Evolutionary conservation across 225 moss, liverwort and hornwort species (phyloP).

Genomic region (Straminergon stramineum): DNA sequence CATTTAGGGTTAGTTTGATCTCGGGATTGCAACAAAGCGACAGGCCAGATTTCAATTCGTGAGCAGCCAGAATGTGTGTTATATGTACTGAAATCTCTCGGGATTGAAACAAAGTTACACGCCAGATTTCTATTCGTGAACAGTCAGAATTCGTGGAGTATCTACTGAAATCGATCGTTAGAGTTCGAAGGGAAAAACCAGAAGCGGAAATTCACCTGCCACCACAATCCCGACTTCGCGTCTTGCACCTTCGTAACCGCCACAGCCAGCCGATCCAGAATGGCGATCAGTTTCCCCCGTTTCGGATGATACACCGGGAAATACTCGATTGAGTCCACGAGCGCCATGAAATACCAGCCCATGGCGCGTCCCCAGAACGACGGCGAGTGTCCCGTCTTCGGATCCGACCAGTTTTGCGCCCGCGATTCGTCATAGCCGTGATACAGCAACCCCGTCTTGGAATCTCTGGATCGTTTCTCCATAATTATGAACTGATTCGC

Average conservation of each 20-base stretch:
- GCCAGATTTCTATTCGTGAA: not conserved
- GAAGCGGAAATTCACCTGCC: slow-evolving; percentile 24
- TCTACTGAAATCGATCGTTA: not conserved
- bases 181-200: not conserved
- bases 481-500: slow-evolving; percentile 57
- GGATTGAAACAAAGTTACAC: not conserved
- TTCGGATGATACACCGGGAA: slow-evolving; percentile 37
- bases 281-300: slow-evolving; percentile 7
- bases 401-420: slow-evolving; percentile 41
- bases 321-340: slow-evolving; percentile 52
- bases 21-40: not conserved
- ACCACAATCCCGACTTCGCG: slow-evolving; percentile 47
- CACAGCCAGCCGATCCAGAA: slow-evolving; percentile 17
- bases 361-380: slow-evolving; percentile 52
- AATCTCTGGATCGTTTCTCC: slow-evolving; percentile 36
- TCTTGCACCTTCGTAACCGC: slow-evolving; percentile 52
- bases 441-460: slow-evolving; percentile 46
- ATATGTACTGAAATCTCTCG: not conserved
- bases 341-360: slow-evolving; percentile 57
- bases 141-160: not conserved
- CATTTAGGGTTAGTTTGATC: not conserved
- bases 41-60: not conserved
- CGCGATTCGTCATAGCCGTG: slow-evolving; percentile 71
- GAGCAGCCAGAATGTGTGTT: not conserved
- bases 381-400: slow-evolving; percentile 37